These are phyloP conservation scores for Talaromyces funiculosus DNA, from an alignment of 2,329 filamentous ascomycete species.

Conservation along the genomic window DNA sequence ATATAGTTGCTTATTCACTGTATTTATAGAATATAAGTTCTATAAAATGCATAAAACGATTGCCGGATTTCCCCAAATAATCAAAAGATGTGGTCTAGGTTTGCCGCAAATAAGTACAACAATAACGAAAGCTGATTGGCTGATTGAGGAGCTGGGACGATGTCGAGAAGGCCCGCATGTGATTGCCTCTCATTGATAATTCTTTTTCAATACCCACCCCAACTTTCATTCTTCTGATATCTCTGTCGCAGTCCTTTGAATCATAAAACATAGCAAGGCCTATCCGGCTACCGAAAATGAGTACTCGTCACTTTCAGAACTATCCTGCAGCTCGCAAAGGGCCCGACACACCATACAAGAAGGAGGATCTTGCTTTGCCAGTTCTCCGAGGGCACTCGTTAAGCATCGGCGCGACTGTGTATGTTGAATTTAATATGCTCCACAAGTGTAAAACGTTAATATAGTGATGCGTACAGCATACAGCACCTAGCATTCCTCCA, in stretches of 20 bases:
- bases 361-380: constrained; percentile 59
- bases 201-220: not conserved
- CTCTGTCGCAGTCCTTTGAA: not conserved
- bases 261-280: not conserved
- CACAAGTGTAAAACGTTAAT: not conserved
- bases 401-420: constrained; percentile 58
- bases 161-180: constrained; percentile 1
- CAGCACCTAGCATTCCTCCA: constrained; percentile 57
- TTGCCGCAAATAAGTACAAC: not conserved
- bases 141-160: not conserved
- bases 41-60: not conserved
- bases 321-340: constrained; percentile 37
- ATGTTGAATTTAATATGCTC: constrained; percentile 23
- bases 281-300: not conserved
- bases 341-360: constrained; percentile 41
- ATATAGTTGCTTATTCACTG: constrained; percentile 14
- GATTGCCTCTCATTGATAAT: not conserved
- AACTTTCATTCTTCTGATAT: not conserved
- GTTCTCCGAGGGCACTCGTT: constrained; percentile 62
- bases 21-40: not conserved
- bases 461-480: constrained; percentile 40
- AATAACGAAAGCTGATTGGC: not conserved
- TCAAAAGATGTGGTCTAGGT: not conserved
- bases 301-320: constrained; percentile 25
- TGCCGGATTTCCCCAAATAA: not conserved